Evolutionary conservation across 2,329 filamentous ascomycete species (phyloP), one percentile per base, ranked within the genome.

Genomic region (Teratosphaeria viscida): DNA sequence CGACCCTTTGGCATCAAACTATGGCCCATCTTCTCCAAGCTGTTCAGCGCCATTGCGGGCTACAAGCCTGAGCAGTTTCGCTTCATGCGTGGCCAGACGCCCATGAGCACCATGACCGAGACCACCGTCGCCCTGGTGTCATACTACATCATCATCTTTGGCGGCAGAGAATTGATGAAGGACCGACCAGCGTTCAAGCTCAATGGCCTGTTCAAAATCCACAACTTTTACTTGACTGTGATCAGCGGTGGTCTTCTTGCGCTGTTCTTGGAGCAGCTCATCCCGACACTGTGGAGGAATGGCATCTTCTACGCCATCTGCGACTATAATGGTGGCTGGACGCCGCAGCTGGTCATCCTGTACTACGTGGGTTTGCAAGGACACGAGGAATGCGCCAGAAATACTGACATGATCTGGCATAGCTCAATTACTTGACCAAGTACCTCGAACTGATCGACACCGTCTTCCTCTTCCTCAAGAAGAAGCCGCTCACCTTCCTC

Each of bases 351-450:
- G 70, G 90, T 97, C 65, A 87, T 95, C 66, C 81, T 99, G 66
- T 99, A 99, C 85, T 99, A 97, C 76, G 92, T 97, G 79, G 72
- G 91, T 82, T 26, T 35, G 27, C 34, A 26, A 35, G 19, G 23
- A 53, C 12, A n/a, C 6, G 26, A 10, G 23, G n/a, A 37, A 39
- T 19, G 26, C 56, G 27, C 26, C 32, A 26, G 14, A n/a, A 32
- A 56, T 39, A 16, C 54, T 52, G 56, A 47, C 43, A n/a, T 32
- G 39, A 14, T 52, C 10, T 3, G 53, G n/a, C 52, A 78, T 72
- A 96, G 92, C 83, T 97, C 73, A 97, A 95, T 82, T 97, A 97
- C 81, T 84, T 96, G 59, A 97, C 92, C 78, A 97, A 97, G 78
- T 97, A 96, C 77, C 84, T 96, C 67, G 92, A 97, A 78, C 82